These are phyloP conservation scores for Beauveria bassiana DNA, from an alignment of 2,329 filamentous ascomycete species.

Conservation along the genomic window DNA sequence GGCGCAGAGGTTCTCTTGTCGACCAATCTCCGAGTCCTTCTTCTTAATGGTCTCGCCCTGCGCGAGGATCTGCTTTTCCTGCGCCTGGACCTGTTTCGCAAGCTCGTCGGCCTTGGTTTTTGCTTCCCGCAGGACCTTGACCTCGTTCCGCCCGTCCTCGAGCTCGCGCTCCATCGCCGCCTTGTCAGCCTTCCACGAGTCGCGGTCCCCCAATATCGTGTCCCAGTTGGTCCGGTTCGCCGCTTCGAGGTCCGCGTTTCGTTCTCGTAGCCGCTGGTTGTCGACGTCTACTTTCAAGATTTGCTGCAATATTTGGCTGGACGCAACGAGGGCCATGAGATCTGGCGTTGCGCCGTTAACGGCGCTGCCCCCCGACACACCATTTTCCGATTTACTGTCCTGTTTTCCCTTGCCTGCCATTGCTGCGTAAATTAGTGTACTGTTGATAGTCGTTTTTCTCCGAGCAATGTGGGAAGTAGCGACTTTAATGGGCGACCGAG, in stretches of 20 bases:
- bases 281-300: neutral
- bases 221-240: neutral
- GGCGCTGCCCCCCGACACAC: neutral
- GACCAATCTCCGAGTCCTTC: neutral
- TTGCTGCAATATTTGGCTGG: neutral
- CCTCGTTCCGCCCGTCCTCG: neutral
- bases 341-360: neutral
- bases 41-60: neutral
- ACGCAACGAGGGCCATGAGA: neutral
- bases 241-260: neutral
- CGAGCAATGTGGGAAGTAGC: neutral
- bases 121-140: neutral
- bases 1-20: neutral
- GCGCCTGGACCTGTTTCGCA: neutral
- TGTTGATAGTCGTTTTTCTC: neutral
- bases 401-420: neutral
- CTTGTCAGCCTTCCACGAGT: neutral
- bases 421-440: neutral
- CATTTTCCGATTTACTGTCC: neutral
- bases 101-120: neutral
- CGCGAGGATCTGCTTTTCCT: neutral
- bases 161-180: neutral
- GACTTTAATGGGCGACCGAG: neutral
- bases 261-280: neutral
- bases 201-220: neutral